Conservation (phyloP, 345 rosid genomes). For the Murraya paniculata region DNA sequence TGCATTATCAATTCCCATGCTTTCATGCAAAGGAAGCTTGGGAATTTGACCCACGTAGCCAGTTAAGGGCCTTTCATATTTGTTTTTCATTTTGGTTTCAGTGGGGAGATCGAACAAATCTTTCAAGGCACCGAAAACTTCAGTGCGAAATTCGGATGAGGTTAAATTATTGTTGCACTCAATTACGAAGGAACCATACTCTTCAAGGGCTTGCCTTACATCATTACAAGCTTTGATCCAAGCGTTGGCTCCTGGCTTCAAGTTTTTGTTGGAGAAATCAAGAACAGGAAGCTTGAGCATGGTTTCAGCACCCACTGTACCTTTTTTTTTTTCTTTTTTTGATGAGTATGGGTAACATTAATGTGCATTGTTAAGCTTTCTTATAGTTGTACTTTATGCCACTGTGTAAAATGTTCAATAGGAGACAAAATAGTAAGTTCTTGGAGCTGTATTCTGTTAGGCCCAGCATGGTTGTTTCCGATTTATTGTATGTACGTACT, state of each 20-base stretch:
- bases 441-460: neutral
- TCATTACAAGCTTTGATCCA: slow-evolving; percentile 38
- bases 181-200: slow-evolving; percentile 57
- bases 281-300: slow-evolving; percentile 26
- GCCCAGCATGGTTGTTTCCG: neutral
- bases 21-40: slow-evolving; percentile 62
- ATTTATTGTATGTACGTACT: neutral
- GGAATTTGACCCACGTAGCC: slow-evolving; percentile 69
- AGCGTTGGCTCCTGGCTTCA: slow-evolving; percentile 42
- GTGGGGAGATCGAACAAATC: slow-evolving; percentile 63
- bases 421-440: neutral
- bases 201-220: slow-evolving; percentile 59
- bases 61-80: slow-evolving; percentile 49
- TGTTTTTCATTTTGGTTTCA: slow-evolving; percentile 54
- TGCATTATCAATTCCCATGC: slow-evolving; percentile 66
- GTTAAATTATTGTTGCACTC: slow-evolving; percentile 33
- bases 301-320: slow-evolving; percentile 16
- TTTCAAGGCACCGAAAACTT: slow-evolving; percentile 36
- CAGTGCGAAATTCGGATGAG: slow-evolving; percentile 26
- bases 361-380: neutral
- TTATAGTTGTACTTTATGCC: neutral
- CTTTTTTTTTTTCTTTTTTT: neutral
- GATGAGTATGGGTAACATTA: neutral
- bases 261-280: slow-evolving; percentile 20
- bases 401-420: neutral